Conservation (phyloP, 805 yeast genomes). For the Groenewaldozyma salmanticensis region DNA sequence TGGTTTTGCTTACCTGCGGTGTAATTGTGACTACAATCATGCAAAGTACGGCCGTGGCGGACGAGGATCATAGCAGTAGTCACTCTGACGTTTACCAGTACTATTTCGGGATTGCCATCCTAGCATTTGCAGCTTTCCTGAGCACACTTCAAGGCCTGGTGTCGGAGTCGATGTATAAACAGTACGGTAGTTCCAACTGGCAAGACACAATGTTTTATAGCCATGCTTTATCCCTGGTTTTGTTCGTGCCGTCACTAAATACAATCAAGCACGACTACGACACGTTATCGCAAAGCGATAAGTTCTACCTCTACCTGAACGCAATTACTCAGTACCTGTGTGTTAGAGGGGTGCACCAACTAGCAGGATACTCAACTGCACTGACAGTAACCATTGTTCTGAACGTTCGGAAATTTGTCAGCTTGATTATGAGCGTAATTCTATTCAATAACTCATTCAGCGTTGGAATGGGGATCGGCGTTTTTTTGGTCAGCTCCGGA, state of each 20-base stretch:
- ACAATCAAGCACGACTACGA: conserved; percentile 27
- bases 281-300: conserved; percentile 15
- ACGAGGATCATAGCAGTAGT: neutral
- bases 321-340: conserved; percentile 51
- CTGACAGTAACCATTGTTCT: conserved; percentile 54
- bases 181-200: conserved; percentile 50
- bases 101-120: conserved; percentile 32
- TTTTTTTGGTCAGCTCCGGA: conserved; percentile 44
- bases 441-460: conserved; percentile 40
- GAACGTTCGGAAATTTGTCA: conserved; percentile 50
- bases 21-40: conserved; percentile 34
- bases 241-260: conserved; percentile 34
- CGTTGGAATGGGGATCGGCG: conserved; percentile 37
- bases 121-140: conserved; percentile 40
- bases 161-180: conserved; percentile 40
- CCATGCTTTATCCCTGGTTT: conserved; percentile 46
- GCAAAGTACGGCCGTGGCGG: conserved; percentile 5
- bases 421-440: conserved; percentile 46
- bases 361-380: conserved; percentile 51
- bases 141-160: conserved; percentile 50
- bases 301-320: conserved; percentile 33
- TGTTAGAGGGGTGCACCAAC: conserved; percentile 55
- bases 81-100: conserved; percentile 7
- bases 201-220: conserved; percentile 53
- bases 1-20: conserved; percentile 45